phyloP scores from a whole-genome alignment of 306 rosid species.

The Cercis canadensis region DNA sequence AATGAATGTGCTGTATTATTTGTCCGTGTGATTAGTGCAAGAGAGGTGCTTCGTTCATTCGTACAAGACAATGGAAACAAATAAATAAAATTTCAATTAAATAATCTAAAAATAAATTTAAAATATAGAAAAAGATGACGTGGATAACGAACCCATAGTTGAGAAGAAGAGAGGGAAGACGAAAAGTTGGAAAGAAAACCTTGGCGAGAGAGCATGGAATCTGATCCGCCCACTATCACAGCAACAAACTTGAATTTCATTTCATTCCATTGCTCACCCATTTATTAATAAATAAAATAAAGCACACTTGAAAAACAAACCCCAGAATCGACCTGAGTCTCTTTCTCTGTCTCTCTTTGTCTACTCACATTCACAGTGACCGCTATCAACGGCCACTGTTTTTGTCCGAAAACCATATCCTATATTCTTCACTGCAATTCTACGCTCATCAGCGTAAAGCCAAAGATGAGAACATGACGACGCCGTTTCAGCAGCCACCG shows the following conservation, averaged over 20 bases:
- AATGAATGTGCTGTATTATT: constrained; percentile 38
- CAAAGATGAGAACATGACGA: constrained; percentile 68
- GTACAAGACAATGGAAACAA: constrained; percentile 26
- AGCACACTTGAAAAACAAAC: constrained; percentile 35
- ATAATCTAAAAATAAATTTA: neutral
- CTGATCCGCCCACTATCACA: constrained; percentile 45
- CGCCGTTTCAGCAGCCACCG: constrained; percentile 51
- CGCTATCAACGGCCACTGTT: constrained; percentile 62
- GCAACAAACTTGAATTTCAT: constrained; percentile 30
- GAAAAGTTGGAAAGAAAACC: constrained; percentile 54
- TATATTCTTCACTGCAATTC: constrained; percentile 3
- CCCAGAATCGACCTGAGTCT: constrained; percentile 16
- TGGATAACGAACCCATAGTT: constrained; percentile 51
- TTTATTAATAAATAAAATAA: neutral
- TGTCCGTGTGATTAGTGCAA: no score
- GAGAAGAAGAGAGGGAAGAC: no score
- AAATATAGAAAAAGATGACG: constrained; percentile 31
- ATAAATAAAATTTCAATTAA: neutral
- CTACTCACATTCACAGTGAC: neutral
- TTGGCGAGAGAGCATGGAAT: constrained; percentile 81
- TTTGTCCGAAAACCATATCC: neutral
- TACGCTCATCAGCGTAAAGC: neutral
- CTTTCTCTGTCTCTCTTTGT: neutral
- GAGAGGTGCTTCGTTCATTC: no score
- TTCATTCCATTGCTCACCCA: constrained; percentile 1